Base-by-base conservation (phyloP, 495 filamentous ascomycete genomes). In the Baudoinia panamericana region DNA sequence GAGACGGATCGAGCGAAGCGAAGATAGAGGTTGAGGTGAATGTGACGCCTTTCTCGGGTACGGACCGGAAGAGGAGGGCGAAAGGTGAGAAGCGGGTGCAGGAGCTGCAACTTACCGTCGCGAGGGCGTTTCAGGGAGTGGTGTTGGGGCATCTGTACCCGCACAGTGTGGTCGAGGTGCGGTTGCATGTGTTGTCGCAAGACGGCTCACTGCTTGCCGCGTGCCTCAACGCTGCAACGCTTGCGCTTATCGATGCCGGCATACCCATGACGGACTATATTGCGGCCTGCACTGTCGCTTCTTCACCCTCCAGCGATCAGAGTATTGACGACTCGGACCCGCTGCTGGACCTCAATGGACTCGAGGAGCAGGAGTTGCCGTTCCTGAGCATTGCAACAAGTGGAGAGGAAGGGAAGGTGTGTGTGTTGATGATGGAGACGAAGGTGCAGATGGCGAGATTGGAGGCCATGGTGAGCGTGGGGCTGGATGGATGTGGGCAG, bases 201-300 rank as follows among this genome's bases (percentile, higher is more conserved):
- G 90, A 99, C 62, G 90, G 90, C 22, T 84, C 82, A 2, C 67
- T 99, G 0, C 78, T 99, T 20, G 85, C 92, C 0, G 75, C 84
- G 0, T 83, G 82, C 13, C 67, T 95, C 49, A 99, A 99, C 52
- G 92, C 90, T 8, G 77, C 82, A 0, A 95, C 88, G 0, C 72
- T 99, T 10, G 90, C 92, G 0, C 75, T 94, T 16, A 76, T 95
- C 33, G 90, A 96, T 55, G 92, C 92, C 2, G 90, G 90, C 21
- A 74, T 99, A 19, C 90, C 92, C 25, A 95, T 95, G 85, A 69
- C 71, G 2, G 84, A 90, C 52, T 87, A 94, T 52, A 68, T 96
- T 0, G 72, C 71, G n/a, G 84, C 85, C 9, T 92, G 84, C 59
- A 93, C 85, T 8, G 76, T 80, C 0, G 90, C 84, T 12, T 80